phyloP scores from a whole-genome alignment of 176 grass and related monocot species.

The Luzula sylvatica region DNA sequence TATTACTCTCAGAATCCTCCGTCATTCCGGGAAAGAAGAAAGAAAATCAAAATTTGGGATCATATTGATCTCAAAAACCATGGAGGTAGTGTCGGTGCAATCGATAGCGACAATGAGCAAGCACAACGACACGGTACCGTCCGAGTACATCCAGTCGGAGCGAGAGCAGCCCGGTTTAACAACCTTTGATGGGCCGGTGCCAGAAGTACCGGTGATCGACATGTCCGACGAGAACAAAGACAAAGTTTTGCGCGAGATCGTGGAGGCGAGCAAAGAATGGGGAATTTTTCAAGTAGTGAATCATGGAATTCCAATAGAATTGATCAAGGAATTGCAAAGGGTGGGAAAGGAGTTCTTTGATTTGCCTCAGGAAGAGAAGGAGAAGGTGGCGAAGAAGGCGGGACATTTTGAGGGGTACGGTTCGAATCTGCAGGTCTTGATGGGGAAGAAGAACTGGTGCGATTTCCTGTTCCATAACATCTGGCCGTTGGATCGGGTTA shows the following conservation, averaged over 20 bases:
- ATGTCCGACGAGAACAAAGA: slow-evolving; percentile 13
- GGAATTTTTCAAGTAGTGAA: slow-evolving; percentile 70
- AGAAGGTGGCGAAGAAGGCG: slow-evolving; percentile 32
- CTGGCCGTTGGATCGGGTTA: slow-evolving; percentile 29
- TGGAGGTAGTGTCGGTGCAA: slow-evolving; percentile 31
- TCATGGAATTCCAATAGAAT: slow-evolving; percentile 37
- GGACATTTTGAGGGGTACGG: slow-evolving; percentile 48
- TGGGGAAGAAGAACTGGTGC: slow-evolving; percentile 34
- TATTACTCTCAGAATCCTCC: too few relatives aligned
- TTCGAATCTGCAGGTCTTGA: slow-evolving; percentile 20
- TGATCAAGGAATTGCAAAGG: slow-evolving; percentile 45
- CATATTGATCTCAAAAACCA: too few relatives aligned
- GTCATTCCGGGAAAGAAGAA: too few relatives aligned
- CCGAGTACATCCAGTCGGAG: slow-evolving; percentile 41
- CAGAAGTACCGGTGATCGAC: slow-evolving; percentile 52
- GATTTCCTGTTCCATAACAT: slow-evolving; percentile 77
- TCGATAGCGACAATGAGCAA: slow-evolving; percentile 23
- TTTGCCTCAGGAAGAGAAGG: slow-evolving; percentile 59
- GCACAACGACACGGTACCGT: slow-evolving; percentile 14
- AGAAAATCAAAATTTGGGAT: too few relatives aligned
- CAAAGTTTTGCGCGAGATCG: slow-evolving; percentile 6
- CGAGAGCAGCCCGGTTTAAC: slow-evolving; percentile 42
- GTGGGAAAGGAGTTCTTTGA: slow-evolving; percentile 65
- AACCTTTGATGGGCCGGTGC: slow-evolving; percentile 30
- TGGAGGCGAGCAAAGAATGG: slow-evolving; percentile 41